These are phyloP conservation scores for Aschersonia sp. DNA, from an alignment of 2,329 filamentous ascomycete species.

Conservation along the genomic window DNA sequence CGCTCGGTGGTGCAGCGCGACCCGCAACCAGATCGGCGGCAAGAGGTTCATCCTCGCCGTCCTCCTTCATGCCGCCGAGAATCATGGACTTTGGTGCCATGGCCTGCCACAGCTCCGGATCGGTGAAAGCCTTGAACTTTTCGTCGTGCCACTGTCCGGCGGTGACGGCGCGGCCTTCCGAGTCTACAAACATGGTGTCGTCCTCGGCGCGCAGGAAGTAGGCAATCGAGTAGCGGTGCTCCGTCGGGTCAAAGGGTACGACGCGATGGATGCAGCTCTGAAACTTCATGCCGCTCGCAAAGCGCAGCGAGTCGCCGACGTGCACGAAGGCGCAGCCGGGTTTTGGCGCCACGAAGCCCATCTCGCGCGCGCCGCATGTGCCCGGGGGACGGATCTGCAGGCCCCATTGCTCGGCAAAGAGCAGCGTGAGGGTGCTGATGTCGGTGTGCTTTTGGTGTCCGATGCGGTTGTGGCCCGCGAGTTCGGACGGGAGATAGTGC, in stretches of 20 bases:
- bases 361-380: constrained; percentile 24
- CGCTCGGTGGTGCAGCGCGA: background rate
- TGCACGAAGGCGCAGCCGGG: constrained; percentile 38
- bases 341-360: constrained; percentile 38
- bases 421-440: constrained; percentile 37
- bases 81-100: constrained; percentile 32
- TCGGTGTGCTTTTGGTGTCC: constrained; percentile 44
- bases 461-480: constrained; percentile 24
- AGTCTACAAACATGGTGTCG: constrained; percentile 39
- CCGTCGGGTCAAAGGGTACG: constrained; percentile 32
- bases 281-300: constrained; percentile 36
- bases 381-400: constrained; percentile 38
- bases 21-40: background rate
- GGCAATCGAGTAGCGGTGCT: constrained; percentile 44
- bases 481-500: constrained; percentile 34
- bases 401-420: constrained; percentile 42
- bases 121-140: constrained; percentile 37
- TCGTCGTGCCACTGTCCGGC: constrained; percentile 39
- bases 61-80: constrained; percentile 34
- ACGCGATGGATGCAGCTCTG: constrained; percentile 43
- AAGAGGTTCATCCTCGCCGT: constrained; percentile 11
- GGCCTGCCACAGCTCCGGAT: constrained; percentile 27
- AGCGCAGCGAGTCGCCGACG: constrained; percentile 43
- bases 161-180: constrained; percentile 36
- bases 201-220: constrained; percentile 44